Conservation (phyloP, 2,329 filamentous ascomycete species). For the Corynespora cassiicola region DNA sequence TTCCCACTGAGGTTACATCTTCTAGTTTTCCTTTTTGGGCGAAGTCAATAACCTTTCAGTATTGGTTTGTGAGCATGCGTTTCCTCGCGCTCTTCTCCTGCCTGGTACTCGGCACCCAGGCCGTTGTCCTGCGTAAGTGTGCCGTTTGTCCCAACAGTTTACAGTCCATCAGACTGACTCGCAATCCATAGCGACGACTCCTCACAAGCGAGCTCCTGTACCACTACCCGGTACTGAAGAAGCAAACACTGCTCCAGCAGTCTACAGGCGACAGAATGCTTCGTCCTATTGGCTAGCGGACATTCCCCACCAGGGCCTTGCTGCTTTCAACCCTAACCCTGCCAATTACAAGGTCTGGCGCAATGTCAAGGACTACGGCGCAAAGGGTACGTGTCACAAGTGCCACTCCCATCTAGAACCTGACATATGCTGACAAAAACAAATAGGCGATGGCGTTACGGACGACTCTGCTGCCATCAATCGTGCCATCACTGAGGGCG, state of each 20-base stretch:
- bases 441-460: conserved; percentile 44
- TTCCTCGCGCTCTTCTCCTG: conserved; percentile 31
- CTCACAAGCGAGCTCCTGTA: conserved; percentile 1
- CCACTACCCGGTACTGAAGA: too few relatives aligned
- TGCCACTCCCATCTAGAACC: too few relatives aligned
- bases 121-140: conserved; percentile 23
- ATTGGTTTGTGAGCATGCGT: conserved; percentile 26
- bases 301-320: conserved; percentile 50
- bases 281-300: conserved; percentile 50
- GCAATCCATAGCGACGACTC: too few relatives aligned
- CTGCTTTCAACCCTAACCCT: conserved; percentile 48
- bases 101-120: conserved; percentile 34
- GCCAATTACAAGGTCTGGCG: conserved; percentile 50
- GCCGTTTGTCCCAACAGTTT: neutral
- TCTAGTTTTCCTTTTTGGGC: too few relatives aligned
- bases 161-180: too few relatives aligned
- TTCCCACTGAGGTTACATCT: too few relatives aligned
- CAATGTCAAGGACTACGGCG: conserved; percentile 54
- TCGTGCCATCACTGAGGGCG: conserved; percentile 50
- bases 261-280: conserved; percentile 5
- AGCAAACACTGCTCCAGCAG: too few relatives aligned
- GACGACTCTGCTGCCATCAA: conserved; percentile 64
- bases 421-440: too few relatives aligned
- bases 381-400: conserved; percentile 37
- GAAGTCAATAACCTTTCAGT: too few relatives aligned